Evolutionary conservation across 345 rosid genomes (phyloP).

Genomic region (Xanthoceras sorbifolium): DNA sequence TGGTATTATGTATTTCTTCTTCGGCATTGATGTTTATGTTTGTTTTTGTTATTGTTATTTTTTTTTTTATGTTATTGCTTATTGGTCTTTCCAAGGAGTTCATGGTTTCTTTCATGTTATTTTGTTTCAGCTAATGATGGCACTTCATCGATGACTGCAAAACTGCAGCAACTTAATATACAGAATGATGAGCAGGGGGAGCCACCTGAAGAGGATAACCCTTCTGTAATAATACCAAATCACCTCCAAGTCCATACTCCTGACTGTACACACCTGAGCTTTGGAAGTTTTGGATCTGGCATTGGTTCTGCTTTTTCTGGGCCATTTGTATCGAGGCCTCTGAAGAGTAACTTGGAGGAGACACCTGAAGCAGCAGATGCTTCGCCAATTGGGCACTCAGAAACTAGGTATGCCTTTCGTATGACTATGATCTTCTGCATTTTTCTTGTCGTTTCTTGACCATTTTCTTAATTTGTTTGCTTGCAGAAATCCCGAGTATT

Average conservation of each 20-base stretch:
- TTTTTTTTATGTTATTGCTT: conserved; percentile 8
- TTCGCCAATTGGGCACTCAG: conserved; percentile 51
- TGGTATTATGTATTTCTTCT: background rate
- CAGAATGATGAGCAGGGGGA: conserved; percentile 56
- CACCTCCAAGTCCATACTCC: conserved; percentile 83
- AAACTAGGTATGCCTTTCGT: conserved; percentile 56
- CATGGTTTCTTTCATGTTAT: conserved; percentile 7
- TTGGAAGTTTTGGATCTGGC: conserved; percentile 90
- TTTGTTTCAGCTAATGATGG: conserved; percentile 63
- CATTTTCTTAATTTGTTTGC: background rate
- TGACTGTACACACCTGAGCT: conserved; percentile 91
- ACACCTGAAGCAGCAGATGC: conserved; percentile 53
- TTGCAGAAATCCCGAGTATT: conserved; percentile 71
- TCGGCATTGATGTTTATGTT: background rate
- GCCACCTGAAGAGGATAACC: conserved; percentile 61
- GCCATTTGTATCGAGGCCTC: conserved; percentile 51
- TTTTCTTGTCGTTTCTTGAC: background rate
- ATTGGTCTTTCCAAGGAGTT: conserved; percentile 9
- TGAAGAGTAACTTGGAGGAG: conserved; percentile 64
- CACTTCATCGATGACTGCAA: conserved; percentile 49
- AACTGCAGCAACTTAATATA: conserved; percentile 56
- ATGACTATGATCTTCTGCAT: background rate
- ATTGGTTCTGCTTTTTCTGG: conserved; percentile 47
- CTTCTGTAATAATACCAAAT: conserved; percentile 86
- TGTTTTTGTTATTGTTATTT: too few species aligned